Evolutionary conservation across 805 yeast genomes (phyloP), one percentile per base, ranked within the genome.

Genomic region (Kluyveromyces nonfermentans): DNA sequence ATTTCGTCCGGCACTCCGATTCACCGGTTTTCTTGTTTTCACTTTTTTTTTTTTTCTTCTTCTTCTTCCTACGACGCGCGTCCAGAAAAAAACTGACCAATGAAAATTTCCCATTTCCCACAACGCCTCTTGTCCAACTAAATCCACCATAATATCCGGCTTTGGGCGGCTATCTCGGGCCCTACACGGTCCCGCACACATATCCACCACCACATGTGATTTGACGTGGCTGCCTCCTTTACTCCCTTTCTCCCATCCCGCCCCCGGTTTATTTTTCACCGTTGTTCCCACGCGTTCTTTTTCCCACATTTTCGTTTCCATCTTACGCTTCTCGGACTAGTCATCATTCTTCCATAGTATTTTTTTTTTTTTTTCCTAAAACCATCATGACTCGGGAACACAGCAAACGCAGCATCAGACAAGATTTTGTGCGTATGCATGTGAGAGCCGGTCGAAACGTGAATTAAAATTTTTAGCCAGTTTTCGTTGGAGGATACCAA

Each of bases 1-100:
- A 12, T 19, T 36, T 36, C 19, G 39, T 21, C 39, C 39, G 39
- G 39, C 21, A n/a, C 39, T 36, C 39, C 39, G 39, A 36, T 36
- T 36, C 21, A 28, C 31, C 39, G 39, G 28, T 28, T 16, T 14
- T 28, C 32, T 9, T 28, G 14, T 7, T 18, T 18, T 12, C 34
- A 15, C 16, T 32, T 6, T 32, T 32, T 9, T 10, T 10, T 7
- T 35, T 35, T 22, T 14, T 15, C 17, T 22, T n/a, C 10, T 12
- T 14, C 37, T 14, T 15, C 10, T 10, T 14, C 7, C 7, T 30
- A 14, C 10, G 7, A 15, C n/a, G 20, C 37, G 21, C 7, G 37
- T 2, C n/a, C 21, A 18, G 12, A 14, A 17, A 17, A 17, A 17
- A 14, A 7, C 18, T 12, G 21, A 16, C 19, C 35, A 15, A 33